Percentiles rank a stretch among this genome's conserved stretches.
Evolutionary conservation across 371 early-diverging fungal genomes (phyloP).

Genomic region (Lichtheimia ramosa): DNA sequence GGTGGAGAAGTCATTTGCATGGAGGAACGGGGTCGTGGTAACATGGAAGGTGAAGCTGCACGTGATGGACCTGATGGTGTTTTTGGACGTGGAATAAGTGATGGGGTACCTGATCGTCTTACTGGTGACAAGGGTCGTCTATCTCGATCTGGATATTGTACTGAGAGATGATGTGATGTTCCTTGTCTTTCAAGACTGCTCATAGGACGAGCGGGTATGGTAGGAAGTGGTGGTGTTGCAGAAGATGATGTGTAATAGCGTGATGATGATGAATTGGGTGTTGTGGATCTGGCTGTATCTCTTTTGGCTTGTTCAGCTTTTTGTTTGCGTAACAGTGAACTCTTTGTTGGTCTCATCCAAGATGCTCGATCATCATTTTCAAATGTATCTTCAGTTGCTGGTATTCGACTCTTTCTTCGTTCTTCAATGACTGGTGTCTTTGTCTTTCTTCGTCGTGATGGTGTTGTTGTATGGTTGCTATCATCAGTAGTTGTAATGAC

Average conservation of each 20-base stretch:
- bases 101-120: slow-evolving; percentile 30
- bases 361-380: slow-evolving; percentile 16
- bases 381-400: neutral
- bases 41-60: slow-evolving; percentile 25
- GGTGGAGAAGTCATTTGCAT: slow-evolving; percentile 10
- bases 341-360: slow-evolving; percentile 37
- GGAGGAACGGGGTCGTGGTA: slow-evolving; percentile 41
- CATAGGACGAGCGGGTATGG: slow-evolving; percentile 17
- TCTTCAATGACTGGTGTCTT: slow-evolving; percentile 6
- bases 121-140: slow-evolving; percentile 22
- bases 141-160: slow-evolving; percentile 17
- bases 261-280: slow-evolving; percentile 17
- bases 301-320: slow-evolving; percentile 16
- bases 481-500: no score
- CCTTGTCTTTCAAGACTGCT: slow-evolving; percentile 20
- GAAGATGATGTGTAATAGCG: slow-evolving; percentile 10
- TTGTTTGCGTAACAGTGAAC: slow-evolving; percentile 24
- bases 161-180: slow-evolving; percentile 7
- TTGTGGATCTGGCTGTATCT: slow-evolving; percentile 12
- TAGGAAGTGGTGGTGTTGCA: neutral
- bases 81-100: slow-evolving; percentile 35
- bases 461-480: no score
- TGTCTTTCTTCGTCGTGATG: slow-evolving; percentile 1
- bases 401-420: slow-evolving; percentile 13
- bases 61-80: slow-evolving; percentile 21